Conservation (phyloP, 371 early-diverging fungal species). For the Mortierella sp. region DNA sequence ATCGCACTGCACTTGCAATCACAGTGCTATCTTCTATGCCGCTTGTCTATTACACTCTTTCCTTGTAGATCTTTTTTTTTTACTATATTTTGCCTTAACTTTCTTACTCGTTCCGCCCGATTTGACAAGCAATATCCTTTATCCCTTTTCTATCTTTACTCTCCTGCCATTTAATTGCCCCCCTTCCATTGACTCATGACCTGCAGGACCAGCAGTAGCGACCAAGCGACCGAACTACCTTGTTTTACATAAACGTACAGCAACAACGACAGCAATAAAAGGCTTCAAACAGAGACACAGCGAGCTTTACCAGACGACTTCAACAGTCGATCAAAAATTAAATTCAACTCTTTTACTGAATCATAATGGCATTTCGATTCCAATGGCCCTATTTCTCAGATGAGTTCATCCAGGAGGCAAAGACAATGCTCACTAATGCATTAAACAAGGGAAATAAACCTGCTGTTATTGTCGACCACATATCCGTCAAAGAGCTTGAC, state of each 20-base stretch:
- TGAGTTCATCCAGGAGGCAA: conserved; percentile 89
- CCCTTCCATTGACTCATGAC: conserved; percentile 1
- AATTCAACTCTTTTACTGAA: not conserved
- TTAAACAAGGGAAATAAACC: conserved; percentile 94
- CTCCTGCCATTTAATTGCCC: not conserved
- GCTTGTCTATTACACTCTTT: too few relatives aligned
- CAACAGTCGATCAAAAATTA: conserved; percentile 27
- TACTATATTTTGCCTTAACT: too few relatives aligned
- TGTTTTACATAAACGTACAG: not conserved
- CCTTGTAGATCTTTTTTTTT: too few relatives aligned
- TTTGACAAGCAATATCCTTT: not conserved
- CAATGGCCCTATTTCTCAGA: conserved; percentile 93
- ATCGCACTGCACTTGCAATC: too few relatives aligned
- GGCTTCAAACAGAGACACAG: not conserved
- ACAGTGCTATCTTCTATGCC: too few relatives aligned
- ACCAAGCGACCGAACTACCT: not conserved
- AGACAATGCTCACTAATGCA: conserved; percentile 86
- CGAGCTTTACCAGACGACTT: conserved; percentile 17
- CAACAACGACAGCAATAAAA: not conserved
- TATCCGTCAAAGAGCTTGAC: conserved; percentile 90
- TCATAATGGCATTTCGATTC: conserved; percentile 93
- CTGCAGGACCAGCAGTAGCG: conserved; percentile 1
- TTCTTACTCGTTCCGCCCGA: not conserved
- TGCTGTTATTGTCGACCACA: conserved; percentile 90
- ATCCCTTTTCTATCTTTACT: not conserved